Evolutionary conservation across 1,284 basidiomycete species (phyloP).

Genomic region (Caloboletus firmus): DNA sequence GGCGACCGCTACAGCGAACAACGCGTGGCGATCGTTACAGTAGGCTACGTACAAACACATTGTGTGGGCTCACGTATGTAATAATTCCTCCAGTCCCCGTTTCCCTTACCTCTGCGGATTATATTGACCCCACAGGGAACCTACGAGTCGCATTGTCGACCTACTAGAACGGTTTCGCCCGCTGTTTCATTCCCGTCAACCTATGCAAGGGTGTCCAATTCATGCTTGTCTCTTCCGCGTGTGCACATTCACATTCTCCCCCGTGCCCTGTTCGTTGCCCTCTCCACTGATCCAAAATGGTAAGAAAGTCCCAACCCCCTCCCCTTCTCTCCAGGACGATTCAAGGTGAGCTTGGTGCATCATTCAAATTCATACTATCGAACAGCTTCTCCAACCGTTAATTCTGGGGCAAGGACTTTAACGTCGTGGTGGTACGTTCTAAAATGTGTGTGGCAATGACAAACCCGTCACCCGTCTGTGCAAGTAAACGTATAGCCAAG

Average conservation of each 20-base stretch:
- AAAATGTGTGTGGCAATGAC: constrained; percentile 12
- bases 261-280: constrained; percentile 18
- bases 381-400: constrained; percentile 9
- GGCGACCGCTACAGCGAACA: constrained; percentile 19
- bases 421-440: constrained; percentile 4
- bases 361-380: constrained; percentile 15
- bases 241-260: constrained; percentile 9
- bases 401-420: constrained; percentile 5
- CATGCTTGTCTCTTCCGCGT: constrained; percentile 6
- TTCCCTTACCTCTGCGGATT: neutral
- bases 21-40: constrained; percentile 32
- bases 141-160: constrained; percentile 3
- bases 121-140: constrained; percentile 13
- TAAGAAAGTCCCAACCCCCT: constrained; percentile 1
- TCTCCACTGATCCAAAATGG: constrained; percentile 10
- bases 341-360: constrained; percentile 9
- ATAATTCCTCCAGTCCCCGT: constrained; percentile 9
- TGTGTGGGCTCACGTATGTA: constrained; percentile 23
- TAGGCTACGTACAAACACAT: constrained; percentile 25
- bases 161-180: neutral
- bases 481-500: constrained; percentile 6
- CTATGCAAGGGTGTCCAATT: constrained; percentile 5
- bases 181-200: constrained; percentile 28
- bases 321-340: constrained; percentile 8
- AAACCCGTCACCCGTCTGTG: constrained; percentile 10